phyloP scores from a whole-genome alignment of 768 basidiomycete species.

The Hypsizygus marmoreus region DNA sequence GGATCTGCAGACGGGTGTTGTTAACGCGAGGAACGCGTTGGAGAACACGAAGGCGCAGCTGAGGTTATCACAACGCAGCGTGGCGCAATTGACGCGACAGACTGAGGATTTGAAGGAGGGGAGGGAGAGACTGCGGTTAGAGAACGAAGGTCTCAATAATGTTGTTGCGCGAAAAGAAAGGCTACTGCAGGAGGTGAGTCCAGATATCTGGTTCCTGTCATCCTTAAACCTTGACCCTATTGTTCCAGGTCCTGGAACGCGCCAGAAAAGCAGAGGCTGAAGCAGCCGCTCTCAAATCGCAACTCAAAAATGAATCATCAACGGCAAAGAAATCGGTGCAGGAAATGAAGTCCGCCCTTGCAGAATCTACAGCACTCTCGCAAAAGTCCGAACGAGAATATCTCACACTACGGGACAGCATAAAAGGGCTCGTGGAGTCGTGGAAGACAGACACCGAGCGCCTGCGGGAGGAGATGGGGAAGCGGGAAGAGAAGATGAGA shows the following conservation, averaged over 20 bases:
- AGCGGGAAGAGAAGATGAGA: constrained; percentile 68
- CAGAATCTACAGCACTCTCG: constrained; percentile 75
- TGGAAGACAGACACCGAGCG: constrained; percentile 76
- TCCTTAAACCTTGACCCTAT: too few relatives aligned
- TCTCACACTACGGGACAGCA: constrained; percentile 71
- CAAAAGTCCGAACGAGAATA: constrained; percentile 87
- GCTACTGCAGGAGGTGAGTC: constrained; percentile 75
- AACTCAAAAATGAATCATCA: constrained; percentile 73
- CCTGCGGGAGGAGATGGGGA: constrained; percentile 73
- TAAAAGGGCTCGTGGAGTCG: constrained; percentile 69
- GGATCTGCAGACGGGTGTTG: constrained; percentile 82
- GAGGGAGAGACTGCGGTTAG: constrained; percentile 76
- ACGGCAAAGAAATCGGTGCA: constrained; percentile 74
- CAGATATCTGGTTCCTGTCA: constrained; percentile 7
- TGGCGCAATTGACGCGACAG: constrained; percentile 81
- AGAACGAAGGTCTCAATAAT: constrained; percentile 87
- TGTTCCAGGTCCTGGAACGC: constrained; percentile 68
- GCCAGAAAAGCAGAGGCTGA: constrained; percentile 87
- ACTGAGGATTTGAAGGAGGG: constrained; percentile 89
- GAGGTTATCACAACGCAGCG: constrained; percentile 77
- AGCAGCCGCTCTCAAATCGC: constrained; percentile 62
- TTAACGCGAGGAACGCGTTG: constrained; percentile 75
- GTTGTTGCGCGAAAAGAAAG: constrained; percentile 88
- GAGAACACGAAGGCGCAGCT: constrained; percentile 88
- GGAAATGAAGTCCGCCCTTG: constrained; percentile 76